phyloP scores from a whole-genome alignment of 192 early-diverging fungal species.

The Rhizophagus clarus region DNA sequence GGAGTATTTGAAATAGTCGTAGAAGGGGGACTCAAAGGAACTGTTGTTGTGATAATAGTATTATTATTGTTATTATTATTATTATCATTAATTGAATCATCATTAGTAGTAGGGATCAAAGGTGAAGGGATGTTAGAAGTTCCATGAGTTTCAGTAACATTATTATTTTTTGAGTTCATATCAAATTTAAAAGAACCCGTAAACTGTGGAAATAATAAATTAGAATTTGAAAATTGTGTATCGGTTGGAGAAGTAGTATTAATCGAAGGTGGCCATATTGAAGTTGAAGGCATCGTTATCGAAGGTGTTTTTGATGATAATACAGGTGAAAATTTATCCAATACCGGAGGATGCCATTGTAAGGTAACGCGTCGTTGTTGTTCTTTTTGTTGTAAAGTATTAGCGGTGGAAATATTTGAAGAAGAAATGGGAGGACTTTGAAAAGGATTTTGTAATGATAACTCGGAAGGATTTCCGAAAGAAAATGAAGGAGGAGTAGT shows the following conservation, averaged over 20 bases:
- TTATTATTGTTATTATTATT: neutral
- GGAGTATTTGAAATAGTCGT: neutral
- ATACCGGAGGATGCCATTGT: slow-evolving; percentile 23
- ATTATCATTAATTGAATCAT: neutral
- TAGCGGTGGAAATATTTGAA: neutral
- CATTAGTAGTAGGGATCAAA: neutral
- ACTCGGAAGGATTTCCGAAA: slow-evolving; percentile 11
- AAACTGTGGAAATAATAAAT: slow-evolving; percentile 32
- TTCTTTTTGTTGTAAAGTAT: slow-evolving; percentile 2
- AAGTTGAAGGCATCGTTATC: slow-evolving; percentile 30
- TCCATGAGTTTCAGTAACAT: neutral
- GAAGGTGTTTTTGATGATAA: slow-evolving; percentile 21
- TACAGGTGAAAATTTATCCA: slow-evolving; percentile 29
- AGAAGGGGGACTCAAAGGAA: neutral
- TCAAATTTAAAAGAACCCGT: slow-evolving; percentile 33
- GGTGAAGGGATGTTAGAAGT: slow-evolving; percentile 2
- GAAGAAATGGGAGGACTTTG: slow-evolving; percentile 23
- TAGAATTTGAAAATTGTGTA: slow-evolving; percentile 24
- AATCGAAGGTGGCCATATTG: slow-evolving; percentile 1
- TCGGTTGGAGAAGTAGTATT: slow-evolving; percentile 7
- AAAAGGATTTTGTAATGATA: slow-evolving; percentile 15
- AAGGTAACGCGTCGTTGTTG: slow-evolving; percentile 8
- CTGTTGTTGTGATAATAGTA: neutral
- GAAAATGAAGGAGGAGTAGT: slow-evolving; percentile 9
- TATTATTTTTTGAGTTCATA: slow-evolving; percentile 16